Evolutionary conservation across 768 basidiomycete genomes (phyloP).

Genomic region (Termitomyces sp.): DNA sequence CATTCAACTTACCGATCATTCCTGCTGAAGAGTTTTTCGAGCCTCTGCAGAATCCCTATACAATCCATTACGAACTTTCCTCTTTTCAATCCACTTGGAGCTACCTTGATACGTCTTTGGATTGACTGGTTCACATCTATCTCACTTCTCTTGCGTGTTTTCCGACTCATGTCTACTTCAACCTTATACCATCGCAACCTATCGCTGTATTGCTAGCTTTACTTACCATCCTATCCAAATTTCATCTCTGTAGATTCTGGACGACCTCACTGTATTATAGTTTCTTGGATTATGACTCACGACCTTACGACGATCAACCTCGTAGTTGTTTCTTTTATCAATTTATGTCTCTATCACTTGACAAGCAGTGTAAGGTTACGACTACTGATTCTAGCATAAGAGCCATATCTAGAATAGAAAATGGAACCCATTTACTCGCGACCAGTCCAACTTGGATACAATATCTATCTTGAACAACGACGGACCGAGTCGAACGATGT

Average conservation of each 20-base stretch:
- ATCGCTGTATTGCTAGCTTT: background rate
- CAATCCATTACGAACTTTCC: conserved; percentile 1
- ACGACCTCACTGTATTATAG: background rate
- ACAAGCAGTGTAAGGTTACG: background rate
- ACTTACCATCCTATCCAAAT: background rate
- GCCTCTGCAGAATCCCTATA: background rate
- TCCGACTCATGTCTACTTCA: background rate
- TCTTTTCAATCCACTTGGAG: conserved; percentile 4
- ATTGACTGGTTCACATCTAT: background rate
- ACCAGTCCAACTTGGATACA: too few species aligned
- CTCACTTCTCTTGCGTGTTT: background rate
- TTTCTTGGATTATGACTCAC: background rate
- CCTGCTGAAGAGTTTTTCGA: conserved; percentile 6
- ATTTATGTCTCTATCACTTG: background rate
- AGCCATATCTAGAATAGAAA: too few species aligned
- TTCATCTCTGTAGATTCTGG: background rate
- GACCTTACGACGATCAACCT: background rate
- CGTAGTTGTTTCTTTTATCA: background rate
- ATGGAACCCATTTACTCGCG: too few species aligned
- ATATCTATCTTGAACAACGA: too few species aligned
- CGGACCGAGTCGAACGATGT: too few species aligned
- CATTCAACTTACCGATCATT: conserved; percentile 1
- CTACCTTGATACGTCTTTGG: background rate
- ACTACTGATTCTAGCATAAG: background rate
- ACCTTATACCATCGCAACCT: background rate